Base-by-base conservation (phyloP, 768 basidiomycete species). In the Tricholoma saponaceum region DNA sequence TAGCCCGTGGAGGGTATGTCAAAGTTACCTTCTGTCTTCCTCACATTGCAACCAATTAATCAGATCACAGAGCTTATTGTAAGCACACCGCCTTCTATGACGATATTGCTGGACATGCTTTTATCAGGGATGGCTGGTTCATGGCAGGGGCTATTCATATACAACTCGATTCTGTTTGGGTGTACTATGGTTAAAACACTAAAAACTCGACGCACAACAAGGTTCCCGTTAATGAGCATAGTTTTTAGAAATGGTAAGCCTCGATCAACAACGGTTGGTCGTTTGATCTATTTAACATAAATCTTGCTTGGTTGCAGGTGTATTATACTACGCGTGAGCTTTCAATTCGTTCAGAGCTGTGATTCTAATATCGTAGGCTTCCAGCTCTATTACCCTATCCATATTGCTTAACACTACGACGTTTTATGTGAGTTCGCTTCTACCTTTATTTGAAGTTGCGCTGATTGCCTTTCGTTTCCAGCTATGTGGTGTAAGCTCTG, bases 361-460 rank as follows among this genome's bases (percentile, higher is more conserved):
- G 28, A 32, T 18, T 10, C 16, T 12, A 18, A 20, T 20, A 13
- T 39, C 43, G 37, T 51, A 76, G 14, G 51, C 22, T 12, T 39
- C n/a, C 39, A 83, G 82, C 5, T 70, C 77, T 43, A 81, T 83
- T 78, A 77, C 73, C 0, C 57, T 77, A 5, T 76, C 76, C 14
- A 80, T 79, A 60, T 59, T 81, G 9, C 65, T 76, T 18, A 83
- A 83, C 63, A 70, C 71, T 51, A 33, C 72, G 33, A 69, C 71
- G n/a, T 72, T 68, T 61, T 68, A 69, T 60, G 64, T 69, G 32
- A 23, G 35, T 56, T 18, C 16, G n/a, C 22, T 25, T 37, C 33
- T 10, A 43, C 4, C n/a, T 22, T 41, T 41, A 20, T 9, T 9
- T 7, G 8, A 37, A 13, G 14, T 14, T n/a, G 5, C 18, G 18